A percentile compares a stretch with the other conserved stretches of the same genome.
These are phyloP conservation scores for Ambrosiella xylebori DNA, from an alignment of 2,329 filamentous ascomycete genomes.

Conservation along the genomic window DNA sequence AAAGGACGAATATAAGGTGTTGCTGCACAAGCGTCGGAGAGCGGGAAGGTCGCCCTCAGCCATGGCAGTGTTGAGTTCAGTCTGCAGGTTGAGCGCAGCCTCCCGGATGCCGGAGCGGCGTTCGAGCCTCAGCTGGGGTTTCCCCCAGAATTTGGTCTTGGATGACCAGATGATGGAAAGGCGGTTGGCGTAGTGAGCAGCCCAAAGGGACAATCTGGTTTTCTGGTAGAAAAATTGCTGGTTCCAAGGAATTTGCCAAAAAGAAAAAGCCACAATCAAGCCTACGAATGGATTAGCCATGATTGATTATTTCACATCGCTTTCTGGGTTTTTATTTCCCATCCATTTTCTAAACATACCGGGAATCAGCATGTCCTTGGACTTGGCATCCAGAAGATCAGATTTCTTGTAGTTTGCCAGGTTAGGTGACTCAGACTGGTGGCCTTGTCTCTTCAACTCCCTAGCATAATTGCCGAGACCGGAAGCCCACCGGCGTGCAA, in stretches of 20 bases:
- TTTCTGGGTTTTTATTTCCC: neutral
- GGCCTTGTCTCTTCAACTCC: neutral
- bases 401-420: constrained; percentile 1
- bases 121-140: constrained; percentile 27
- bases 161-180: constrained; percentile 27
- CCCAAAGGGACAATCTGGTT: constrained; percentile 22
- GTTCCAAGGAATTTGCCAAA: constrained; percentile 16
- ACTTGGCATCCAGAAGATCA: constrained; percentile 1
- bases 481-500: neutral
- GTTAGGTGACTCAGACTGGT: constrained; percentile 3
- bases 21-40: constrained; percentile 36
- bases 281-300: constrained; percentile 19
- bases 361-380: constrained; percentile 11
- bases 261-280: constrained; percentile 30
- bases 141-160: constrained; percentile 26
- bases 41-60: constrained; percentile 37
- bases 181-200: constrained; percentile 20
- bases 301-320: neutral
- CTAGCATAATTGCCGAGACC: neutral
- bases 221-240: constrained; percentile 24
- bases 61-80: constrained; percentile 42
- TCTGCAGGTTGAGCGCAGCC: constrained; percentile 41
- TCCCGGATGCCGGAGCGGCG: constrained; percentile 27
- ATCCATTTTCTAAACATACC: neutral
- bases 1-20: constrained; percentile 34